phyloP scores from a whole-genome alignment of 2,329 filamentous ascomycete species.

The Lachnellula cervina region DNA sequence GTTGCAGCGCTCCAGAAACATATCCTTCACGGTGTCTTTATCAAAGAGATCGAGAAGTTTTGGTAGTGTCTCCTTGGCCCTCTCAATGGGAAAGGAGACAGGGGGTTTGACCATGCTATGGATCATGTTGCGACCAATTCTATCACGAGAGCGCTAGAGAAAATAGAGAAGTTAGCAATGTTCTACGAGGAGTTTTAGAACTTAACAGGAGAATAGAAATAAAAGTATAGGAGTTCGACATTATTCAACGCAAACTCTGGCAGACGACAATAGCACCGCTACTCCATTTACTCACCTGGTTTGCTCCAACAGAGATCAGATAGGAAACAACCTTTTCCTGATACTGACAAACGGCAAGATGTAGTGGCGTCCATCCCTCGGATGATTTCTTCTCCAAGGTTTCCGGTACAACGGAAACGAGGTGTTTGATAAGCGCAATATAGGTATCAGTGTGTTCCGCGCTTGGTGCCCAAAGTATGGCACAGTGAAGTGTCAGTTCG shows the following conservation, averaged over 20 bases:
- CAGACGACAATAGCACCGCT: no score
- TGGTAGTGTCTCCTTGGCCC: conserved; percentile 34
- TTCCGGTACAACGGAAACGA: conserved; percentile 57
- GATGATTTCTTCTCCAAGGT: conserved; percentile 58
- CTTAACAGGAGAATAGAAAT: no score
- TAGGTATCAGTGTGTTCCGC: conserved; percentile 33
- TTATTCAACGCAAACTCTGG: no score
- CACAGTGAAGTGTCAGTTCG: conserved; percentile 62
- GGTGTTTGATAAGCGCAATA: conserved; percentile 56
- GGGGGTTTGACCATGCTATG: conserved; percentile 46
- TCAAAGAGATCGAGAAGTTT: conserved; percentile 55
- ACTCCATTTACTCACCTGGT: conserved; percentile 41
- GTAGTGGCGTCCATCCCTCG: conserved; percentile 60
- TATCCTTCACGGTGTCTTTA: conserved; percentile 46
- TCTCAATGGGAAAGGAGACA: not conserved
- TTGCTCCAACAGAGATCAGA: conserved; percentile 63
- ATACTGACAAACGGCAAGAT: conserved; percentile 57
- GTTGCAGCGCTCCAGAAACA: conserved; percentile 55
- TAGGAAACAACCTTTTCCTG: conserved; percentile 51
- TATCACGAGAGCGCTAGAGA: conserved; percentile 48
- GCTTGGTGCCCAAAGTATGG: conserved; percentile 42
- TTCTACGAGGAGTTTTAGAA: no score
- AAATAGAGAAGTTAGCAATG: no score
- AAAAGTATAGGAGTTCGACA: no score
- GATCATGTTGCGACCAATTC: conserved; percentile 59